Base-by-base conservation (phyloP, 441 rosid genomes). In the Croton setiger region DNA sequence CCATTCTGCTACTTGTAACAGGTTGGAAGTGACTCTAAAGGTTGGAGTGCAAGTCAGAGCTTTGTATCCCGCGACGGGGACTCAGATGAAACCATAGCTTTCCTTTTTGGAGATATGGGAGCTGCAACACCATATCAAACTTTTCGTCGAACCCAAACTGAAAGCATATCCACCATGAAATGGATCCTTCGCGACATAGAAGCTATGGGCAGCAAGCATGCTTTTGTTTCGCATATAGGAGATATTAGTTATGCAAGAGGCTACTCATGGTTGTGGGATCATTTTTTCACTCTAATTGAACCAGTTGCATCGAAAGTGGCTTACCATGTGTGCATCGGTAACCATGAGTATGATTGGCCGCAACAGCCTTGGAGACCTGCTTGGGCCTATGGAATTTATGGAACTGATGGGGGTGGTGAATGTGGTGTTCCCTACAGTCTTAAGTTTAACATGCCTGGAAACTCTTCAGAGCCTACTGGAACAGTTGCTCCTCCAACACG, bases 271-370 rank as follows among this genome's bases (percentile, higher is more conserved):
- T 12, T 91, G 66, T 93, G 98, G 98, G 98, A 93, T 66, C 89
- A 89, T 61, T 91, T 93, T 76, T 91, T 93, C 63, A 56, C 81
- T 73, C 94, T 77, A 66, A 76, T 89, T 0, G 92, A 91, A 71
- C 93, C 97, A 0, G 83, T 91, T 14, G 91, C 98, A 31, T 87
- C 98, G n/a, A 82, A 60, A 71, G 81, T 88, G 20, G 88, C 96
- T 0, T 93, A 91, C 70, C 98, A 91, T 76, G 98, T 93, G 0
- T 91, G 98, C 74, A 91, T 93, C 45, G 98, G 98, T 66, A 93
- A 91, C 74, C 98, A 91, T 52, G 97, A 93, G 68, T 93, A 91
- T 48, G 88, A 93, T 75, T 93, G 98, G 98, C 96, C 94, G 12
- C 77, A 68, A 4, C 98, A 93, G 82, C 97, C 97, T 2, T 93